Base-by-base conservation (phyloP, 495 filamentous ascomycete species). In the Neurospora sp. region DNA sequence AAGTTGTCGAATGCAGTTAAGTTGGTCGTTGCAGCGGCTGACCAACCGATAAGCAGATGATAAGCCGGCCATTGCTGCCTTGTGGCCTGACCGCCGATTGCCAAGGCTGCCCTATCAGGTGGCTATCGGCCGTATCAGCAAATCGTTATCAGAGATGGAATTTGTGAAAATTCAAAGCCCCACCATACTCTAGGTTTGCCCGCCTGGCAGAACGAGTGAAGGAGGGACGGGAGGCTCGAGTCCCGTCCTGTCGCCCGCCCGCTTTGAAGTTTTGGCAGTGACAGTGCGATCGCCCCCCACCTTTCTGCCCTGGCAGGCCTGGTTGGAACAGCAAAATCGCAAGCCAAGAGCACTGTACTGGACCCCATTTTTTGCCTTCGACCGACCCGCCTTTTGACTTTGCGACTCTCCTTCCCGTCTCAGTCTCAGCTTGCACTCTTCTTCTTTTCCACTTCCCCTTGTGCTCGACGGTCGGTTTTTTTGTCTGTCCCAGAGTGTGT, bases 111-210 rank as follows among this genome's bases (percentile, higher is more conserved):
- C 76, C 12, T 81, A 80, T 81, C 79, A 74, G 75, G 5, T 62
- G 54, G 54, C 54, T 62, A 16, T 16, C 23, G 23, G 54, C 23
- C 12, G 54, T 62, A 62, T 62, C 54, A 62, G 54, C 54, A 62
- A 62, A 18, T 31, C 54, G 54, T 81, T 81, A 80, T 80, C 78
- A 75, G 73, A 80, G 54, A 31, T 31, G 31, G 31, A 80, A 77
- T 79, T 80, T 79, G 79, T 73, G 27, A 76, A 78, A 75, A 79
- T 76, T 73, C 74, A 46, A 73, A 76, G 79, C 79, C 79, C 80
- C 80, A 79, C 78, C 76, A 79, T 41, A 5, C 1, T 1, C 1
- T 31, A 31, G 39, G 39, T 31, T 62, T 62, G 48, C 48, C 48
- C 48, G 48, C 12, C 54, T 62, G 23, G 54, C 48, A 59, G 77